Evolutionary conservation across 1,284 basidiomycete species (phyloP), one percentile per base, ranked within the genome.

Genomic region (Tetrapyrgos nigripes): DNA sequence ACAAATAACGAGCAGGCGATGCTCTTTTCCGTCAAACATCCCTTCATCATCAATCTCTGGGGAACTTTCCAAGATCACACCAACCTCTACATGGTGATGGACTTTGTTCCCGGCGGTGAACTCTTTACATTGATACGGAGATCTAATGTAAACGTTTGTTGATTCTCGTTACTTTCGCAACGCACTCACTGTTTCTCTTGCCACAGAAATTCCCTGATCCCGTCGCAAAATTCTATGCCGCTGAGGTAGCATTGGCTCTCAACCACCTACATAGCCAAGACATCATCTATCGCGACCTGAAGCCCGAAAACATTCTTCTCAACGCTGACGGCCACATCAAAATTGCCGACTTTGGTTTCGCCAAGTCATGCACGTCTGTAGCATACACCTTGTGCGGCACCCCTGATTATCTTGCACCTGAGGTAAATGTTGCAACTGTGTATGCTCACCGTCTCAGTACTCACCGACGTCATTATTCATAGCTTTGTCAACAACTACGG

Each of bases 61-160:
- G 97, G 97, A 26, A 93, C 94, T 1, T 99, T 99, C 77, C 94
- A 97, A 68, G 97, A 98, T 69, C 79, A 88, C 10, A 84, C 92
- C 47, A 98, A 98, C 72, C 80, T 99, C 13, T 99, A 97, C 81
- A 98, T 99, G 96, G 96, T 99, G 58, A 98, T 99, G 97, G 97
- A 99, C 77, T 99, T 98, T 72, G 97, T 99, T 3, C 94, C 96
- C 0, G 97, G 97, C 21, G 97, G 97, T 19, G 97, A 99, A 76
- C 81, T 99, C 6, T 99, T 99, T 73, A 93, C 92, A 48, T 84
- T 97, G 46, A 75, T 98, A 60, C 84, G 96, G 60, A 85, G 94
- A 77, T 95, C 93, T 51, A 93, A 93, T 73, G 95, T 95, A 53
- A 65, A 86, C 43, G 19, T 44, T 28, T 23, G 13, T 17, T 79